A percentile compares a stretch with the other conserved stretches of the same genome.
Evolutionary conservation across 2,329 filamentous ascomycete genomes (phyloP).

Genomic region (Mycosphaerella sp.): DNA sequence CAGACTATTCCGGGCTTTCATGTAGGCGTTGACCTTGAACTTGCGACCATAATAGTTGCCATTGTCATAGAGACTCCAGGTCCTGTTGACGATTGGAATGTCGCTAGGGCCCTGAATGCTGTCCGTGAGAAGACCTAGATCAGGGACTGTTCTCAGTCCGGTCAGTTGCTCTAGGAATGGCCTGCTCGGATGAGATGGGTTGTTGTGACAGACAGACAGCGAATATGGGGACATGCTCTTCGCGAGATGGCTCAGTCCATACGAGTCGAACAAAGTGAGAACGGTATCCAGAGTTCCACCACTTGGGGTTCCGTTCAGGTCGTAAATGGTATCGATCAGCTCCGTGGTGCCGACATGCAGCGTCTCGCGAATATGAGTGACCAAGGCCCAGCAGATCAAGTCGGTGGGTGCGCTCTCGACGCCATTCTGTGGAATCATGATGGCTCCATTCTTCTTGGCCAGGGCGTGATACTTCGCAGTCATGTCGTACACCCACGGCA

Average conservation of each 20-base stretch:
- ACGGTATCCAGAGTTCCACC: constrained; percentile 60
- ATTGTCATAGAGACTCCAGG: constrained; percentile 49
- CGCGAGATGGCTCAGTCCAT: constrained; percentile 43
- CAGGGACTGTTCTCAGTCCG: constrained; percentile 49
- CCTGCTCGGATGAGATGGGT: constrained; percentile 25
- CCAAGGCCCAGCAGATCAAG: constrained; percentile 47
- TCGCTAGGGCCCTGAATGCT: constrained; percentile 50
- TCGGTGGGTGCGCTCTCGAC: constrained; percentile 58
- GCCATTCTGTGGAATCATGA: constrained; percentile 56
- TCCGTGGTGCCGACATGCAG: constrained; percentile 48
- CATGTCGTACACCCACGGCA: constrained; percentile 54
- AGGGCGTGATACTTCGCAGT: constrained; percentile 54
- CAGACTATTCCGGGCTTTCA: constrained; percentile 46
- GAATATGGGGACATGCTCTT: constrained; percentile 47
- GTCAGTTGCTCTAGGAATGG: constrained; percentile 39
- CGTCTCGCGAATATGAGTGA: constrained; percentile 47
- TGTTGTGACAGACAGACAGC: constrained; percentile 42
- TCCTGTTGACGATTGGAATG: constrained; percentile 52
- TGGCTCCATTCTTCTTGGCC: constrained; percentile 54
- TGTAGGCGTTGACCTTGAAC: constrained; percentile 54
- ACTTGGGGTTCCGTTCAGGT: constrained; percentile 48
- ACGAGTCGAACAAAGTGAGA: constrained; percentile 49
- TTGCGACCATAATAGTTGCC: constrained; percentile 52
- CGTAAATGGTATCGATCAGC: constrained; percentile 48
- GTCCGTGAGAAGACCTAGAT: constrained; percentile 53